Percentiles rank a stretch among this genome's conserved stretches.
phyloP scores from a whole-genome alignment of 2,329 filamentous ascomycete species.

The Rutstroemia sp. region DNA sequence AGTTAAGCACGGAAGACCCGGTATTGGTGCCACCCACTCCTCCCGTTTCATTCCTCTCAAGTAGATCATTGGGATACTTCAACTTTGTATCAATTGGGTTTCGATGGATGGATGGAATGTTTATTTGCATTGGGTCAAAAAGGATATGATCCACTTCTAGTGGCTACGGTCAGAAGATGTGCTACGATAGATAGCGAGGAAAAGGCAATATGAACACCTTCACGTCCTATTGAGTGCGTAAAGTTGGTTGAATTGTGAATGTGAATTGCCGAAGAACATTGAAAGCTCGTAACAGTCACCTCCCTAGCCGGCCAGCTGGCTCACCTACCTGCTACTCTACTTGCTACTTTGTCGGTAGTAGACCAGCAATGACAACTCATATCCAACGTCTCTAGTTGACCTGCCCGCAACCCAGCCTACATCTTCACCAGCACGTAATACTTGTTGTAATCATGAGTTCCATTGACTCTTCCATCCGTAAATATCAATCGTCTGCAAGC shows the following conservation, averaged over 20 bases:
- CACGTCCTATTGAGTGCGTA: background rate
- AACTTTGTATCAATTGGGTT: constrained; percentile 17
- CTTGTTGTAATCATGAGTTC: too few relatives aligned
- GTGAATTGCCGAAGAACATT: background rate
- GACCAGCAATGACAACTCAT: too few relatives aligned
- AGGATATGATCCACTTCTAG: background rate
- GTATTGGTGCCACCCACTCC: constrained; percentile 99
- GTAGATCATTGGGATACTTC: constrained; percentile 46
- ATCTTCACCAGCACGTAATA: too few relatives aligned
- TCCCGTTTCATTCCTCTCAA: constrained; percentile 99
- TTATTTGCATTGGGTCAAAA: constrained; percentile 1
- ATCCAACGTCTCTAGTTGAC: too few relatives aligned
- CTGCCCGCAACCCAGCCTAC: too few relatives aligned
- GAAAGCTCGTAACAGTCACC: too few relatives aligned
- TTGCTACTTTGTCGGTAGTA: too few relatives aligned
- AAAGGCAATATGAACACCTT: background rate
- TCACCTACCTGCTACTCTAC: too few relatives aligned
- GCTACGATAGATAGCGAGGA: constrained; percentile 5
- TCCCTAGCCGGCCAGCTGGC: too few relatives aligned
- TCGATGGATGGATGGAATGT: constrained; percentile 3
- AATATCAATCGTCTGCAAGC: too few relatives aligned
- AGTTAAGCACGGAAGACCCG: constrained; percentile 99
- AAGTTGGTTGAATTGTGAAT: background rate
- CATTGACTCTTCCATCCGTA: too few relatives aligned
- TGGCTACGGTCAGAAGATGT: background rate